Conservation (phyloP, 2,329 filamentous ascomycete species). For the Ustilaginoidea virens region DNA sequence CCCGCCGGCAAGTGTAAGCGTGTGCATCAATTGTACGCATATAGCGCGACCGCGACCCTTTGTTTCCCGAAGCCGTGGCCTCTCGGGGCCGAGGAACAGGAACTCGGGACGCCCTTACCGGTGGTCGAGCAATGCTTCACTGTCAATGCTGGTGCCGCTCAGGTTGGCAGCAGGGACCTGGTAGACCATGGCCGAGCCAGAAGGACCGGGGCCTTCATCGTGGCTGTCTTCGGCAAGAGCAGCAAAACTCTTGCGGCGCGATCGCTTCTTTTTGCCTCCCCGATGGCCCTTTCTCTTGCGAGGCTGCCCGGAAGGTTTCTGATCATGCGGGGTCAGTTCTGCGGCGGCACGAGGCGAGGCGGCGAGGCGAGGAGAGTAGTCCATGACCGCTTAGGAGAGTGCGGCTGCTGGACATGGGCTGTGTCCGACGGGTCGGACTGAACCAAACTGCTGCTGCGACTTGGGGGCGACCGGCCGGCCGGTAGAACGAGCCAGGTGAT, state of each 20-base stretch:
- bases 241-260: slow-evolving; percentile 69
- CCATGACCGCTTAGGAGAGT: slow-evolving; percentile 6
- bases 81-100: too few relatives aligned
- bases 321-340: slow-evolving; percentile 2
- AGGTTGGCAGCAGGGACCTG: slow-evolving; percentile 37
- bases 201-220: slow-evolving; percentile 18
- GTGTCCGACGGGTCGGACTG: too few relatives aligned
- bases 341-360: slow-evolving; percentile 5
- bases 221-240: slow-evolving; percentile 40
- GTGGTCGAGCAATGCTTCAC: slow-evolving; percentile 76
- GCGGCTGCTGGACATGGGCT: slow-evolving; percentile 19
- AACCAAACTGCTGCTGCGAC: too few relatives aligned
- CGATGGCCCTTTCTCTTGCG: slow-evolving; percentile 60
- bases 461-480: too few relatives aligned
- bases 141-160: slow-evolving; percentile 80
- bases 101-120: too few relatives aligned
- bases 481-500: too few relatives aligned
- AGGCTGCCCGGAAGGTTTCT: slow-evolving; percentile 7
- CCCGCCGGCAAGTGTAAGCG: too few relatives aligned
- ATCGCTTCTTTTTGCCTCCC: slow-evolving; percentile 61
- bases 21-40: too few relatives aligned
- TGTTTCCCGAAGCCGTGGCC: too few relatives aligned
- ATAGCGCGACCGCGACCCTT: too few relatives aligned
- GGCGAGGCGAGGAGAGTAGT: slow-evolving; percentile 3
- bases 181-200: slow-evolving; percentile 34